A percentile compares a stretch with the other conserved stretches of the same genome.
Evolutionary conservation across 2,329 filamentous ascomycete genomes (phyloP).

Genomic region (Triangularia setosa): DNA sequence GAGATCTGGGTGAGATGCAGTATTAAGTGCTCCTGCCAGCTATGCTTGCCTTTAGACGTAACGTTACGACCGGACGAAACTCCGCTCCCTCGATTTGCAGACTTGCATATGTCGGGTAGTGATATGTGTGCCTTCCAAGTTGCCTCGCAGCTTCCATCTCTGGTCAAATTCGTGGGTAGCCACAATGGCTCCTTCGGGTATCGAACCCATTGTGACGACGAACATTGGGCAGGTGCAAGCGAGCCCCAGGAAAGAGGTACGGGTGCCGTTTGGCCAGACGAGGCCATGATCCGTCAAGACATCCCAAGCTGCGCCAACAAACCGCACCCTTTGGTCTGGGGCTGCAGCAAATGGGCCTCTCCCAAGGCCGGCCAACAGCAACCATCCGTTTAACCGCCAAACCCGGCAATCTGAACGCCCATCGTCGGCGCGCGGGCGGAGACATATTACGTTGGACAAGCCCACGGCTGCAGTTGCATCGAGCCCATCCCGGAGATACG

Average conservation of each 20-base stretch:
- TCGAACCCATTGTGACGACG: no score
- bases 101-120: neutral
- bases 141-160: neutral
- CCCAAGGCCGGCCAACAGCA: neutral
- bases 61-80: neutral
- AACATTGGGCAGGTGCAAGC: neutral
- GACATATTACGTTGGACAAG: constrained; percentile 6
- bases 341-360: neutral
- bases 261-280: neutral
- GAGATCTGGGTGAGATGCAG: neutral
- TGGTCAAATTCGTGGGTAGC: neutral
- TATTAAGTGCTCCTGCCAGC: neutral
- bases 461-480: constrained; percentile 11
- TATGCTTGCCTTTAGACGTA: neutral
- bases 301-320: neutral
- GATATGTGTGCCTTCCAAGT: neutral
- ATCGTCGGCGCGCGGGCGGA: neutral
- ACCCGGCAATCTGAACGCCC: neutral
- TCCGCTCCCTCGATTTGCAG: neutral
- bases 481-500: neutral
- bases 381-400: constrained; percentile 5
- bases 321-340: neutral
- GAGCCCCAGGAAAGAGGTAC: neutral
- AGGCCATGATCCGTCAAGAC: neutral
- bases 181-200: neutral